These are phyloP conservation scores for Alternaria incomplexa DNA, from an alignment of 2,329 filamentous ascomycete species.

Conservation along the genomic window DNA sequence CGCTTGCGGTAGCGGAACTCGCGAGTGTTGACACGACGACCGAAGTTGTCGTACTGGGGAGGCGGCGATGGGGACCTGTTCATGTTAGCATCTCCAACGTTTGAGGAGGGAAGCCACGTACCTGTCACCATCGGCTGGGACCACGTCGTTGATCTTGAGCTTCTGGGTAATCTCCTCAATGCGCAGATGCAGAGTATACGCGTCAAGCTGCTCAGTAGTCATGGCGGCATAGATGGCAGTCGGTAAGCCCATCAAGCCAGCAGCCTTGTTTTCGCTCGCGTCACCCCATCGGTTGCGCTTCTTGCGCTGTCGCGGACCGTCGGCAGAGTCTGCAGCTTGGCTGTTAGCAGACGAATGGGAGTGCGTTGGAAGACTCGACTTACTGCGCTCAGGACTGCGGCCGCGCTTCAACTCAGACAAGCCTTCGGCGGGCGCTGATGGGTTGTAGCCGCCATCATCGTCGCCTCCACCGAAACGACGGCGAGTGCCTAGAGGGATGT, in stretches of 20 bases:
- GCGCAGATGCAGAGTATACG: conserved; percentile 92
- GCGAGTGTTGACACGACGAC: conserved; percentile 97
- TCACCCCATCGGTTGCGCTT: conserved; percentile 99
- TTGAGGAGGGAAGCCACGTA: conserved; percentile 56
- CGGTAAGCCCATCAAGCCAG: conserved; percentile 94
- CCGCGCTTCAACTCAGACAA: conserved; percentile 75
- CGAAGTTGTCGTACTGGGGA: conserved; percentile 98
- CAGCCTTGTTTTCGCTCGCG: conserved; percentile 96
- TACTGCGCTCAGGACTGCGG: conserved; percentile 85
- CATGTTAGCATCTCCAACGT: conserved; percentile 12
- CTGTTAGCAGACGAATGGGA: conserved; percentile 15
- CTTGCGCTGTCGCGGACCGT: conserved; percentile 88
- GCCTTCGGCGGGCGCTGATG: conserved; percentile 54
- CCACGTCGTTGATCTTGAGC: conserved; percentile 97
- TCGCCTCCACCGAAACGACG: conserved; percentile 79
- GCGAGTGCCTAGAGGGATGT: conserved; percentile 88
- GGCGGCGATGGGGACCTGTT: conserved; percentile 89
- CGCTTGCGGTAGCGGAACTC: conserved; percentile 98
- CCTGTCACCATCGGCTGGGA: conserved; percentile 95
- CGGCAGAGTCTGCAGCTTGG: conserved; percentile 51
- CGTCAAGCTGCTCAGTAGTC: conserved; percentile 97
- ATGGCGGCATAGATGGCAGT: conserved; percentile 97
- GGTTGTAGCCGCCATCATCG: conserved; percentile 54
- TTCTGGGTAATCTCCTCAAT: conserved; percentile 99
- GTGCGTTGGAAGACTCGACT: conserved; percentile 38